Evolutionary conservation across 257 asterid species (phyloP), one percentile per base, ranked within the genome.

Genomic region (Fraxinus anomala): DNA sequence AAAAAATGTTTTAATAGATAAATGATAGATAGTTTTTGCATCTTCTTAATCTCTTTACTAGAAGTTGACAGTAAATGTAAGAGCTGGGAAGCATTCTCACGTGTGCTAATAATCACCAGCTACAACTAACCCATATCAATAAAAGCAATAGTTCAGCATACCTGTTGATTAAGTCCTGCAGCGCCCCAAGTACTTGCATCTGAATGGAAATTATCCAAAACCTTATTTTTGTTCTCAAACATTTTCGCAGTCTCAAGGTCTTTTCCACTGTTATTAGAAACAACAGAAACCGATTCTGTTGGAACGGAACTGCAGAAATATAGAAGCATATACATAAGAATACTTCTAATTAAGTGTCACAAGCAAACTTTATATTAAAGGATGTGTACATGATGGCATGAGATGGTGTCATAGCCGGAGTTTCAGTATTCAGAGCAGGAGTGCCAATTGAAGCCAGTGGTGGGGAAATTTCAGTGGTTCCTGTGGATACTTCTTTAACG

Each of bases 401-500:
- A 75, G 87, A 81, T 63, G 76, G 73, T 13, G 54, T 81, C 56
- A 79, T 87, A 40, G 87, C 37, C 78, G 84, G 94, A 51, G 82
- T 30, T 78, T 87, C 97, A 72, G 83, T 69, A 88, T 82, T 91
- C 72, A 80, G 77, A 37, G 91, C 84, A 86, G 92, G 91, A 73
- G 86, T 89, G 80, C 96, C 96, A 81, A 88, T 87, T 21, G 96
- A 96, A 61, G 87, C 87, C 76, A 84, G 80, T n/a, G 91, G 87
- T 81, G 87, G 94, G 10, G 91, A 84, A 76, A 86, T 77, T 74
- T 82, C 75, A 71, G 81, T 23, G 12, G 77, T 30, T 73, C 82
- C 91, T 51, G 87, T 68, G 76, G 94, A 76, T 77, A 77, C 86
- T 74, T 89, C 91, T 83, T 80, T 83, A 51, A 77, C 78, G 40